Percentiles rank a stretch among this genome's conserved stretches.
phyloP scores from a whole-genome alignment of 2,329 filamentous ascomycete genomes.

The Apiospora aurea region DNA sequence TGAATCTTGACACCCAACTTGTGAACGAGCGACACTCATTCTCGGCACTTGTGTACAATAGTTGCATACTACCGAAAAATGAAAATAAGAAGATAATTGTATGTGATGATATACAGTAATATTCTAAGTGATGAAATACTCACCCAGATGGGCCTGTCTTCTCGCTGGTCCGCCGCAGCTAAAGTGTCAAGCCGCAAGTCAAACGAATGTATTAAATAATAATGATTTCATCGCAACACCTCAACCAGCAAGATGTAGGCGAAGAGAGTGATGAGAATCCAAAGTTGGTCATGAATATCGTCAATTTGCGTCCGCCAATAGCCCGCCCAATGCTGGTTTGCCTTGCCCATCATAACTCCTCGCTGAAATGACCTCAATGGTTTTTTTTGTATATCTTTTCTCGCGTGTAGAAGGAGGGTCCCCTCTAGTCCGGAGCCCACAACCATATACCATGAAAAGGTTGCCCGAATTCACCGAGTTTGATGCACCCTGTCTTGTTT shows the following conservation, averaged over 20 bases:
- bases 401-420: neutral
- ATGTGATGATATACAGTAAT: neutral
- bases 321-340: neutral
- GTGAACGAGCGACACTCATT: no score
- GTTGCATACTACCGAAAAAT: no score
- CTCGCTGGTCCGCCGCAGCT: neutral
- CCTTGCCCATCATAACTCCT: constrained; percentile 21
- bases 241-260: constrained; percentile 17
- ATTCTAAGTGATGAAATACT: neutral
- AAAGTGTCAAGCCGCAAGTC: neutral
- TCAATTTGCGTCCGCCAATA: constrained; percentile 19
- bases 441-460: constrained; percentile 18
- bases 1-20: neutral
- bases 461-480: neutral
- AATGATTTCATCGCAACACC: constrained; percentile 12
- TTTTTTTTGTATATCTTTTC: neutral
- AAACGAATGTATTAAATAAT: constrained; percentile 8
- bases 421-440: neutral
- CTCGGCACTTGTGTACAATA: no score
- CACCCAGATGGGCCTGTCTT: neutral
- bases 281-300: constrained; percentile 21
- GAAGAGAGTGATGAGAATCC: neutral
- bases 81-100: neutral
- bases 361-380: constrained; percentile 18
- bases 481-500: neutral